Evolutionary conservation across 352 stramenopile genomes (phyloP), one percentile per base, ranked within the genome.

Genomic region (Phytophthora fragariaefolia): DNA sequence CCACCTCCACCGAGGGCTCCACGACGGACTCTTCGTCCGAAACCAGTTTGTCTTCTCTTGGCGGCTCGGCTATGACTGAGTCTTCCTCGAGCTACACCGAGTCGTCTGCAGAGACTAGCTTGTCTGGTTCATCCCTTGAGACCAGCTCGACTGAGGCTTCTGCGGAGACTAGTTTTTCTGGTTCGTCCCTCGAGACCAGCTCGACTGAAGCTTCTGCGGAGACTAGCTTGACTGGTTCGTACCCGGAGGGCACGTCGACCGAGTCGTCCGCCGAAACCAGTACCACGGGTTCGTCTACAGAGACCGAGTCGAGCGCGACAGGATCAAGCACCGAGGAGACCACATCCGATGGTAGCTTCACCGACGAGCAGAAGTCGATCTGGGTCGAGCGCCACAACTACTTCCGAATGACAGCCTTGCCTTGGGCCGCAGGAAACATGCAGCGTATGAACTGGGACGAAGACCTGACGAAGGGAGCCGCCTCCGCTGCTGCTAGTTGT

Each of bases 351-450:
- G 62, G 58, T 17, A 61, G 8, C 43, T 79, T 79, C 53, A 61
- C 61, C 8, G 43, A 69, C n/a, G 66, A 70, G 9, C 74, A 85
- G 32, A 79, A 91, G 55, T 71, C 80, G 54, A 77, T 92, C 23
- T 90, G 81, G 81, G 74, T 92, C 49, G 83, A 92, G 63, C 82
- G 82, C 28, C 80, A 89, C 75, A 89, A 90, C 70, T 92, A 79
- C 66, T 92, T 92, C 72, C 79, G 84, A 36, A 77, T 89, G 67
- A 68, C 71, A 17, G 84, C 59, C 43, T 53, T 92, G 46, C 84
- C 84, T 1, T 92, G 77, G 65, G 68, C 82, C 15, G 79, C 84
- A 38, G 71, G 66, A 30, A 83, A 91, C 63, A 92, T 92, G 84
- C 75, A 85, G 22, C 73, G 77, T 45, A 77, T 92, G 30, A 76